These are phyloP conservation scores for Blastomyces parvus DNA, from an alignment of 2,329 filamentous ascomycete species.

Conservation along the genomic window DNA sequence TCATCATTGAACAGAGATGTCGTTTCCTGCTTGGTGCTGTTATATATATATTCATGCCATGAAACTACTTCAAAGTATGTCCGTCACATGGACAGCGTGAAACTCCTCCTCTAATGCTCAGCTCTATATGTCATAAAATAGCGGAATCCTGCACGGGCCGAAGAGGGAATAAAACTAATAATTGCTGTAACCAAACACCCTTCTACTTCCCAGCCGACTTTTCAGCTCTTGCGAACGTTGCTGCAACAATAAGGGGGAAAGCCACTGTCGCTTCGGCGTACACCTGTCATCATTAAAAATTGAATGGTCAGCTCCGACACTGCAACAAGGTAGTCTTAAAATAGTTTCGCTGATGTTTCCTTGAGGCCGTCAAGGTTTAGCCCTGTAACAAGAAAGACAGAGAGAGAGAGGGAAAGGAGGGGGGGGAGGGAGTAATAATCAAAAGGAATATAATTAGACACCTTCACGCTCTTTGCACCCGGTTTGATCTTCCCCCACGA, in stretches of 20 bases:
- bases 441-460: constrained; percentile 30
- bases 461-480: constrained; percentile 82
- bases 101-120: too few species aligned
- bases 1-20: too few species aligned
- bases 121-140: too few species aligned
- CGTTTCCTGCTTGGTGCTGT: too few species aligned
- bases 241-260: constrained; percentile 58
- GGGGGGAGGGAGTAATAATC: too few species aligned
- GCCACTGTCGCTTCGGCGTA: constrained; percentile 59
- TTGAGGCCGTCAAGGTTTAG: too few species aligned
- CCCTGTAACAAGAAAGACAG: too few species aligned
- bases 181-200: background rate
- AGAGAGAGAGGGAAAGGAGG: background rate
- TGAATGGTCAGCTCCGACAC: background rate
- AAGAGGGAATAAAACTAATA: background rate
- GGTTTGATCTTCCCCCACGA: constrained; percentile 98
- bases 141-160: background rate
- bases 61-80: too few species aligned
- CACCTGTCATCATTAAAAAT: constrained; percentile 31
- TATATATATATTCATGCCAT: too few species aligned
- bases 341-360: background rate
- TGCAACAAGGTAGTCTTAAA: background rate
- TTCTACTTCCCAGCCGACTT: constrained; percentile 5
- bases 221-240: constrained; percentile 49
- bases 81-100: too few species aligned